Conservation (phyloP, 1,139 yeast genomes). For the Meyerozyma sp. region DNA sequence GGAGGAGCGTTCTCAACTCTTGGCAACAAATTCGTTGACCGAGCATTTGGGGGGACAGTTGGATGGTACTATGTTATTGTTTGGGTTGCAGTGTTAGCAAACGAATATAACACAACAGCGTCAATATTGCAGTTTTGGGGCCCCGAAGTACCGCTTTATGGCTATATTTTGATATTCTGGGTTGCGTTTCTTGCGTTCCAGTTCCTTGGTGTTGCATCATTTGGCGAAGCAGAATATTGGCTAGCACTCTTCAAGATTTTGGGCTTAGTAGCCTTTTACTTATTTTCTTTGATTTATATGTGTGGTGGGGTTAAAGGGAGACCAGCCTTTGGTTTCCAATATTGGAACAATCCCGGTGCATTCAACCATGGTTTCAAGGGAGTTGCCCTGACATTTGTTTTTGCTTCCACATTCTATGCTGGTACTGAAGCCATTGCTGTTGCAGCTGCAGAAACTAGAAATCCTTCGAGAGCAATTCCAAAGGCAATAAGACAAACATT, state of each 20-base stretch:
- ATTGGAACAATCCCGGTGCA: conserved; percentile 43
- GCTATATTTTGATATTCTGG: conserved; percentile 55
- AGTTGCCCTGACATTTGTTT: conserved; percentile 51
- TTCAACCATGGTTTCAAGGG: conserved; percentile 14
- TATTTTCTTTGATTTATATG: conserved; percentile 54
- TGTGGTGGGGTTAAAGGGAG: conserved; percentile 61
- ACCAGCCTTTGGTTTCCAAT: conserved; percentile 47
- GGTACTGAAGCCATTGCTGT: conserved; percentile 58
- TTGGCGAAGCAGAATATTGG: conserved; percentile 70
- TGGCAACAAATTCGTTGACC: conserved; percentile 49
- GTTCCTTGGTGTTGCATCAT: conserved; percentile 50
- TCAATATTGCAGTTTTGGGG: conserved; percentile 56
- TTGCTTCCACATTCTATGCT: conserved; percentile 56
- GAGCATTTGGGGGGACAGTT: conserved; percentile 54
- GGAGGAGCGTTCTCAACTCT: conserved; percentile 53
- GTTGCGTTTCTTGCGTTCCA: conserved; percentile 47
- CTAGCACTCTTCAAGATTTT: conserved; percentile 51
- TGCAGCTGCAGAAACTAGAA: conserved; percentile 52
- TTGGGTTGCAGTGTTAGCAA: conserved; percentile 57
- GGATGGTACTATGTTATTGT: conserved; percentile 62
- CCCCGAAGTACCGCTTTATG: conserved; percentile 54
- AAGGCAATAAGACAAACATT: conserved; percentile 55
- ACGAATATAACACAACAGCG: conserved; percentile 53
- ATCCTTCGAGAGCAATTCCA: conserved; percentile 53
- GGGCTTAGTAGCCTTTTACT: conserved; percentile 53